A percentile compares a stretch with the other conserved stretches of the same genome.
These are phyloP conservation scores for Chaetomiaceae sp. DNA, from an alignment of 2,329 filamentous ascomycete species.

Conservation along the genomic window DNA sequence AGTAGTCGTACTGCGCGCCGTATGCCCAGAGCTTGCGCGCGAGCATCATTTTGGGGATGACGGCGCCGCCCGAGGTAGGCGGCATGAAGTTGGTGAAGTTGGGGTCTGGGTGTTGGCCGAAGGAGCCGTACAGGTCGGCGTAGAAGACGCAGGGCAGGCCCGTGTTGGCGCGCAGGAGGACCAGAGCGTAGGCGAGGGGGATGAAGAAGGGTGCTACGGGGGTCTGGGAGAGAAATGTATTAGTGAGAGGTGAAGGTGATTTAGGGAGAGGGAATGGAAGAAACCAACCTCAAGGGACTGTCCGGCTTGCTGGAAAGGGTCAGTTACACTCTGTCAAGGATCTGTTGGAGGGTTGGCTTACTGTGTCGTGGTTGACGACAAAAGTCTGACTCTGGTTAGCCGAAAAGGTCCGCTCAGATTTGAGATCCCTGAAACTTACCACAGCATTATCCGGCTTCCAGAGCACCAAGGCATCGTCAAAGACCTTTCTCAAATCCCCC, in stretches of 20 bases:
- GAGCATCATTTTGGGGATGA: conserved; percentile 53
- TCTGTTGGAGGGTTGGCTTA: conserved; percentile 21
- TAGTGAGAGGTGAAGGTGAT: neutral
- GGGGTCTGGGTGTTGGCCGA: conserved; percentile 40
- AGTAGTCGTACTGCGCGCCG: conserved; percentile 59
- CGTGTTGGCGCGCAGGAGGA: conserved; percentile 53
- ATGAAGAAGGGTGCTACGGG: conserved; percentile 60
- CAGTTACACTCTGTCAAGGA: no score
- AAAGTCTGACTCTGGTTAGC: conserved; percentile 43
- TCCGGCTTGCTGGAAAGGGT: conserved; percentile 46
- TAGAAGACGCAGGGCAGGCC: conserved; percentile 67
- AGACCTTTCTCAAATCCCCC: conserved; percentile 48
- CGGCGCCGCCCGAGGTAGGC: conserved; percentile 47
- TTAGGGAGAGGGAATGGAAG: neutral
- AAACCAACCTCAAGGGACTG: conserved; percentile 51
- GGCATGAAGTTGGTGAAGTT: conserved; percentile 32
- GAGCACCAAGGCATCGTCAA: conserved; percentile 52
- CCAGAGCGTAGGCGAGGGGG: conserved; percentile 62
- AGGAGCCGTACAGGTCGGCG: conserved; percentile 63
- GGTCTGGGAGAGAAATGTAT: conserved; percentile 33
- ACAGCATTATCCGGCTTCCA: conserved; percentile 51
- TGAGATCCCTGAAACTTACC: conserved; percentile 33
- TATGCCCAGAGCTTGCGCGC: conserved; percentile 63
- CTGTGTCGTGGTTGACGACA: conserved; percentile 64
- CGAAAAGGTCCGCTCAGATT: no score